Evolutionary conservation across 228 moss, liverwort and hornwort genomes (phyloP).

Genomic region (Sphagnum fallax): DNA sequence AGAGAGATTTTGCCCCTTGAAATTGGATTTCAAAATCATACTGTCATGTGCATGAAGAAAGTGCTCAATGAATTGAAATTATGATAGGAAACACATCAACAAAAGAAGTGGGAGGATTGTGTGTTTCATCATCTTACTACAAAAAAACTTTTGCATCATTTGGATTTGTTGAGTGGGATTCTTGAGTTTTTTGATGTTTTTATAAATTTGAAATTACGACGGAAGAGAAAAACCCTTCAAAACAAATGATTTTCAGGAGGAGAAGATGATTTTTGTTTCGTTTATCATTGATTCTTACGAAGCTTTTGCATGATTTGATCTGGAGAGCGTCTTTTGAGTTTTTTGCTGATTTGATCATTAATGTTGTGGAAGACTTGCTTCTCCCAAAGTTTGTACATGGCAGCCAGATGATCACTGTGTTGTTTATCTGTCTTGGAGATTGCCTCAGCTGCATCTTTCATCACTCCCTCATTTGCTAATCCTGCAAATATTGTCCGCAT

Average conservation of each 20-base stretch:
- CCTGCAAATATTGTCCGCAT: constrained; percentile 19
- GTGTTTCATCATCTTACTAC: background rate
- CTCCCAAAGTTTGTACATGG: constrained; percentile 50
- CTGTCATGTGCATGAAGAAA: too few relatives aligned
- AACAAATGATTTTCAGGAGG: too few relatives aligned
- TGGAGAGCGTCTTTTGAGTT: constrained; percentile 31
- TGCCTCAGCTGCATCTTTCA: constrained; percentile 32
- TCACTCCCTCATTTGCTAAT: constrained; percentile 30
- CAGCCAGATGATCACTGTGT: constrained; percentile 29
- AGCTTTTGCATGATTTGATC: constrained; percentile 48
- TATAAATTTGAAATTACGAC: background rate
- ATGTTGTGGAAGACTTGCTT: constrained; percentile 40
- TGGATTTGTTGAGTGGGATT: background rate
- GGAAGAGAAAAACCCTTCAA: too few relatives aligned
- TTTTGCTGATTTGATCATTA: constrained; percentile 34
- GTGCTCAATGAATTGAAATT: too few relatives aligned
- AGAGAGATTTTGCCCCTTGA: too few relatives aligned
- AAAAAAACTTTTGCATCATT: background rate
- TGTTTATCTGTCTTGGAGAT: constrained; percentile 22
- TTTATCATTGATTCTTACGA: constrained; percentile 5
- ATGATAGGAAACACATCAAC: too few relatives aligned
- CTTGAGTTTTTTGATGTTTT: background rate
- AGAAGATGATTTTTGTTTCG: too few relatives aligned
- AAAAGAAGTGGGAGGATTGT: too few relatives aligned
- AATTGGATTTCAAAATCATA: too few relatives aligned